These are phyloP conservation scores for Alternaria alternata DNA, from an alignment of 2,329 filamentous ascomycete genomes.

Conservation along the genomic window DNA sequence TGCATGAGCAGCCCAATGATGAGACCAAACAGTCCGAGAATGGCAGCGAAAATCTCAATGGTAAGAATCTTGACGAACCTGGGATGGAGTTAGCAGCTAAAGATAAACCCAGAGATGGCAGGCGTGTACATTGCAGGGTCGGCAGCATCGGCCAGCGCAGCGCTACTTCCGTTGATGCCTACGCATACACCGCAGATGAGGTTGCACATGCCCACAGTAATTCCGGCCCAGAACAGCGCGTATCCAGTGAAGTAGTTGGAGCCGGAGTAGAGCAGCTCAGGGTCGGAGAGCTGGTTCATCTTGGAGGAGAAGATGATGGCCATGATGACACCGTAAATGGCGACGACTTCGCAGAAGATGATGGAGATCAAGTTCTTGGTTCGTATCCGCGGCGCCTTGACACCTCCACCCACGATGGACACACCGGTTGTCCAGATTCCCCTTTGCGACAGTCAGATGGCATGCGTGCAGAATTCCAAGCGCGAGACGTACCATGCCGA, in stretches of 20 bases:
- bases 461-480: background rate
- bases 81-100: slow-evolving; percentile 15
- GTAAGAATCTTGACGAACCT: slow-evolving; percentile 99
- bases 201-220: slow-evolving; percentile 96
- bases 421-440: slow-evolving; percentile 99
- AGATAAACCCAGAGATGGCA: background rate
- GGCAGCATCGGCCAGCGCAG: slow-evolving; percentile 93
- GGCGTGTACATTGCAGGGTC: slow-evolving; percentile 83
- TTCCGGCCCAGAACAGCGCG: slow-evolving; percentile 92
- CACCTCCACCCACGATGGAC: slow-evolving; percentile 95
- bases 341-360: slow-evolving; percentile 99
- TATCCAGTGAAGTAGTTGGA: slow-evolving; percentile 93
- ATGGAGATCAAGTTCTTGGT: slow-evolving; percentile 99
- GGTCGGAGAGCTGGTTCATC: slow-evolving; percentile 72
- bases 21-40: slow-evolving; percentile 93
- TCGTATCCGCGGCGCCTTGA: slow-evolving; percentile 94
- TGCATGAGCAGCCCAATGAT: slow-evolving; percentile 92
- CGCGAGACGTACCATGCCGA: slow-evolving; percentile 81
- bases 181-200: slow-evolving; percentile 95
- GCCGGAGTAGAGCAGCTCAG: slow-evolving; percentile 72
- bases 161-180: slow-evolving; percentile 97
- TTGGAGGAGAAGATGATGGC: slow-evolving; percentile 97
- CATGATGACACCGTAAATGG: slow-evolving; percentile 99
- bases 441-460: slow-evolving; percentile 62
- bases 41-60: slow-evolving; percentile 99